These are phyloP conservation scores for Pseudopyricularia cyperi DNA, from an alignment of 2,329 filamentous ascomycete genomes.

Conservation along the genomic window DNA sequence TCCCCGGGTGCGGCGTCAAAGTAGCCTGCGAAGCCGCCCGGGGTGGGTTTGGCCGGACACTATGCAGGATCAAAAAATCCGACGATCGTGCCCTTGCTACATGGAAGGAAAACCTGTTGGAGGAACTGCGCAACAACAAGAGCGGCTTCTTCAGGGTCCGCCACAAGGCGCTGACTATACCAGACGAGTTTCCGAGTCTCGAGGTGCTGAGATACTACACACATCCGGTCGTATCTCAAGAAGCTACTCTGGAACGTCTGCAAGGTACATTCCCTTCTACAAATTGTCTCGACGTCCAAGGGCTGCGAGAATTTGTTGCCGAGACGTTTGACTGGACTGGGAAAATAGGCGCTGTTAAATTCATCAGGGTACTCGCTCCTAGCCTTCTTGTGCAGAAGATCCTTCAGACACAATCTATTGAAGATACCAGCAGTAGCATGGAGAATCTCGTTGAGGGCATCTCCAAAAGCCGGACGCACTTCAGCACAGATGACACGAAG, in stretches of 20 bases:
- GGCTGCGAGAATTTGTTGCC: slow-evolving; percentile 59
- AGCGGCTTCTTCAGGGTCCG: slow-evolving; percentile 66
- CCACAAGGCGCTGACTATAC: slow-evolving; percentile 62
- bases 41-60: slow-evolving; percentile 69
- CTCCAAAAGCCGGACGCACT: slow-evolving; percentile 54
- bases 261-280: slow-evolving; percentile 27
- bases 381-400: slow-evolving; percentile 56
- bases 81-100: slow-evolving; percentile 45
- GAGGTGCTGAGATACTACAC: slow-evolving; percentile 80
- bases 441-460: slow-evolving; percentile 49
- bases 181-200: slow-evolving; percentile 66
- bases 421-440: slow-evolving; percentile 19
- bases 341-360: slow-evolving; percentile 67
- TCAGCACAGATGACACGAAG: slow-evolving; percentile 58
- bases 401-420: slow-evolving; percentile 10
- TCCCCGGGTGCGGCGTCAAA: slow-evolving; percentile 78
- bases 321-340: slow-evolving; percentile 82
- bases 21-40: slow-evolving; percentile 80
- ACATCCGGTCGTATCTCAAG: slow-evolving; percentile 65
- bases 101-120: slow-evolving; percentile 62
- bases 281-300: slow-evolving; percentile 42
- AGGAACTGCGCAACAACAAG: slow-evolving; percentile 75
- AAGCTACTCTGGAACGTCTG: slow-evolving; percentile 41
- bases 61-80: slow-evolving; percentile 52
- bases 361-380: slow-evolving; percentile 68